Percentiles rank a stretch among this genome's conserved stretches.
phyloP scores from a whole-genome alignment of 2,329 filamentous ascomycete genomes.

The Hortaea sp. region DNA sequence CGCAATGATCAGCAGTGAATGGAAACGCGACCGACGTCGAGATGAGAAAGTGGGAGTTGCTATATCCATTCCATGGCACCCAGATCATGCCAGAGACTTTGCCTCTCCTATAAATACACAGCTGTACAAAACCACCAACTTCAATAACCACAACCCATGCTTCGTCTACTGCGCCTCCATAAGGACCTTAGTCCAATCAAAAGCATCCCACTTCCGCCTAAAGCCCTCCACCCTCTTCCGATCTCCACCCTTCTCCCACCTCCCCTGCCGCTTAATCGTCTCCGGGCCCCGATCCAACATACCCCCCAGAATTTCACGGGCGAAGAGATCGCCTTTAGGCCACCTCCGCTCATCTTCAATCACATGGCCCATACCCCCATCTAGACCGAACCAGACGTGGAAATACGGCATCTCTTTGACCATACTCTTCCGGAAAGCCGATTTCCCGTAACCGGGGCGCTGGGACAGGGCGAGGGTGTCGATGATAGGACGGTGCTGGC shows the following conservation, averaged over 20 bases:
- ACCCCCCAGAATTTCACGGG: constrained; percentile 80
- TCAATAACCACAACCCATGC: background rate
- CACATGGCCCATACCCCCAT: constrained; percentile 85
- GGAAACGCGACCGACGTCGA: too few species aligned
- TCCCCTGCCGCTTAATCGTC: constrained; percentile 79
- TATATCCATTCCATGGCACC: too few species aligned
- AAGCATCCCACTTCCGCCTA: too few species aligned
- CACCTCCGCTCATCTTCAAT: constrained; percentile 78
- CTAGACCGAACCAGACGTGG: constrained; percentile 88
- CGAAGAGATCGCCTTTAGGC: constrained; percentile 88
- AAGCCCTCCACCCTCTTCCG: constrained; percentile 72
- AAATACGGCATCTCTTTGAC: constrained; percentile 98
- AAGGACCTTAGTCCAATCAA: constrained; percentile 72
- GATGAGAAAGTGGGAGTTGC: too few species aligned
- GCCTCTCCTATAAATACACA: too few species aligned
- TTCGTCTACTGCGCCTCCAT: constrained; percentile 28
- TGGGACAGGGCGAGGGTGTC: constrained; percentile 60
- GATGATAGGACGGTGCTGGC: constrained; percentile 88
- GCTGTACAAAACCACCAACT: too few species aligned
- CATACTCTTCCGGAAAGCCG: constrained; percentile 71
- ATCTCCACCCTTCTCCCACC: constrained; percentile 73
- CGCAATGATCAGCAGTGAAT: too few species aligned
- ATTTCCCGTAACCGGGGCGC: constrained; percentile 60
- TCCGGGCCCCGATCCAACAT: constrained; percentile 79
- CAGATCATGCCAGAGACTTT: too few species aligned